phyloP scores from a whole-genome alignment of 2,329 filamentous ascomycete species.

The Botrytis paeoniae region DNA sequence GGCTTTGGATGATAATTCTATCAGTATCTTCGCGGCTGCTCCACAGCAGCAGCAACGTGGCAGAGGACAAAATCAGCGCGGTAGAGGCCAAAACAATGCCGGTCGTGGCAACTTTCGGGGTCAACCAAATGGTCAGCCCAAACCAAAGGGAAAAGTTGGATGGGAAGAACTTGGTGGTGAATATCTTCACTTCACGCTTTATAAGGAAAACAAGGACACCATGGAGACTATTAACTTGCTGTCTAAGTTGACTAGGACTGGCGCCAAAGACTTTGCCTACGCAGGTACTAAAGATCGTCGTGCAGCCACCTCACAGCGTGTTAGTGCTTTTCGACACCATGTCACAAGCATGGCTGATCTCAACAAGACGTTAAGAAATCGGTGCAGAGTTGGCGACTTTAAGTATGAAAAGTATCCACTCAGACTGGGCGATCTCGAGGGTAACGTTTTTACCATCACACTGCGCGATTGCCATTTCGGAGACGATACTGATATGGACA shows the following conservation, averaged over 20 bases:
- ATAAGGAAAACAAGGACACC: slow-evolving; percentile 69
- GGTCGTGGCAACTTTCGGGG: slow-evolving; percentile 18
- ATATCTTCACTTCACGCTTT: slow-evolving; percentile 70
- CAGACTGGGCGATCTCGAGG: slow-evolving; percentile 76
- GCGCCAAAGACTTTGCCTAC: slow-evolving; percentile 60
- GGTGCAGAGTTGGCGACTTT: slow-evolving; percentile 73
- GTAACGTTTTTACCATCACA: slow-evolving; percentile 92
- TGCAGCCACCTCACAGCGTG: slow-evolving; percentile 65
- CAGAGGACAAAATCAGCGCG: slow-evolving; percentile 14
- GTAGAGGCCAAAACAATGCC: slow-evolving; percentile 23
- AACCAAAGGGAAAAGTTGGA: slow-evolving; percentile 44
- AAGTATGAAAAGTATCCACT: slow-evolving; percentile 69
- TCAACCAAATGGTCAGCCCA: slow-evolving; percentile 26
- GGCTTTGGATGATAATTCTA: slow-evolving; percentile 55
- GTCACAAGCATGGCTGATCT: slow-evolving; percentile 63
- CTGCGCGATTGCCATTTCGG: slow-evolving; percentile 76
- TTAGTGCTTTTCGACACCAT: slow-evolving; percentile 57
- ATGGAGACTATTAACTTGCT: slow-evolving; percentile 64
- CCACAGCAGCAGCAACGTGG: slow-evolving; percentile 28
- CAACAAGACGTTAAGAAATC: slow-evolving; percentile 54
- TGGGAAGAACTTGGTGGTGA: slow-evolving; percentile 68
- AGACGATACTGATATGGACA: slow-evolving; percentile 44
- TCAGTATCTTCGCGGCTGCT: slow-evolving; percentile 53
- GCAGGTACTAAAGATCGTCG: slow-evolving; percentile 72
- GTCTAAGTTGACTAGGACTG: slow-evolving; percentile 55